Conservation (phyloP, 108 stramenopile genomes). For the Parmales sp. region DNA sequence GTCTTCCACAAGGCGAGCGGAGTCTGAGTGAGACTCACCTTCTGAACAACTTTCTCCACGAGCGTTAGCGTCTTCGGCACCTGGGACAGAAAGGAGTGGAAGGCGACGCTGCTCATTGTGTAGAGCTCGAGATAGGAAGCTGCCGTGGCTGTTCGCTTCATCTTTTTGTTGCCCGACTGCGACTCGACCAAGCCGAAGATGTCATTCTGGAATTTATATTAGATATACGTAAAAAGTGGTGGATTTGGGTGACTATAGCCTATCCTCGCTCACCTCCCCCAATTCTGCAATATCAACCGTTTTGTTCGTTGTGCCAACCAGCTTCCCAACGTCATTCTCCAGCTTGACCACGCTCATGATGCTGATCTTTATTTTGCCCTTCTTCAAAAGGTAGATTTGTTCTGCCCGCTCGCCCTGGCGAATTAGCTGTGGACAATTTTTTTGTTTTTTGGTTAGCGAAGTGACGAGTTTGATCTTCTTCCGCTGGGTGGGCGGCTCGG, state of each 20-base stretch:
- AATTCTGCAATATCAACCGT: slow-evolving; percentile 25
- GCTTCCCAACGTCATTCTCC: neutral
- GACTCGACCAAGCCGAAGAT: slow-evolving; percentile 25
- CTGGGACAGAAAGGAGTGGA: slow-evolving; percentile 11
- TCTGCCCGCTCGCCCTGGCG: slow-evolving; percentile 1
- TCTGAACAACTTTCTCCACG: slow-evolving; percentile 17
- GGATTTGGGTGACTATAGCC: too few relatives aligned
- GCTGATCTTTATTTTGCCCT: slow-evolving; percentile 12
- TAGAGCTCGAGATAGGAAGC: neutral
- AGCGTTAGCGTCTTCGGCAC: slow-evolving; percentile 12
- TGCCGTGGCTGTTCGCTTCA: slow-evolving; percentile 11
- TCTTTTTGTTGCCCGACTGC: slow-evolving; percentile 8
- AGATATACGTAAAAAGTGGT: too few relatives aligned
- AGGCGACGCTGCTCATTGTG: slow-evolving; percentile 4
- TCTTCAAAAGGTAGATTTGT: neutral
- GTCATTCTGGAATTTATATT: too few relatives aligned
- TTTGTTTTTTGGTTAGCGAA: too few relatives aligned
- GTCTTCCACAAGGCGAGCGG: too few relatives aligned
- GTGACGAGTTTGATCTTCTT: too few relatives aligned
- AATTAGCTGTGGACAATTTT: too few relatives aligned
- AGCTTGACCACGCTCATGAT: neutral
- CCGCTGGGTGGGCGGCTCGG: too few relatives aligned
- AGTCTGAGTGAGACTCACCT: too few relatives aligned
- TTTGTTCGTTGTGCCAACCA: neutral
- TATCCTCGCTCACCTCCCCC: too few relatives aligned